phyloP scores from a whole-genome alignment of 345 rosid species.

The Pugionium dolabratum region DNA sequence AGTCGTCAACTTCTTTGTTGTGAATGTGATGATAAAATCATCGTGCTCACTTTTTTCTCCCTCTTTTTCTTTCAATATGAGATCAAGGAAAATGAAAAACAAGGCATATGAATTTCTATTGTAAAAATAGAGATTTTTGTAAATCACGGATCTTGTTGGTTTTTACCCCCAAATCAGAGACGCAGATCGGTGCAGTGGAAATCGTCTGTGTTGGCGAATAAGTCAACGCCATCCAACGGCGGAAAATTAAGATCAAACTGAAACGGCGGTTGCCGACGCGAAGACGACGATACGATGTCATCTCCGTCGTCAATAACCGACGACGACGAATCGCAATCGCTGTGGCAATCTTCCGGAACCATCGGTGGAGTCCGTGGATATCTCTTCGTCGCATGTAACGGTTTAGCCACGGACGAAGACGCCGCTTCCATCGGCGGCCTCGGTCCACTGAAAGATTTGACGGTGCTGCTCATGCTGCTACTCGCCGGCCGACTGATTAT shows the following conservation, averaged over 20 bases:
- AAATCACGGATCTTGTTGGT: neutral
- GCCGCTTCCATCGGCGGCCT: conserved; percentile 47
- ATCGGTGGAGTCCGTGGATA: conserved; percentile 62
- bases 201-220: conserved; percentile 48
- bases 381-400: conserved; percentile 37
- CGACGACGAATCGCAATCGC: conserved; percentile 89
- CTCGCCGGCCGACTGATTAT: conserved; percentile 58
- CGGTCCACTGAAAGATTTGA: conserved; percentile 85
- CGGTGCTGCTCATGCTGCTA: conserved; percentile 90
- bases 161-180: conserved; percentile 45
- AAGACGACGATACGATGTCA: conserved; percentile 47
- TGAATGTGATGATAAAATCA: conserved; percentile 24
- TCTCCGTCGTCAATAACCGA: conserved; percentile 69
- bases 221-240: conserved; percentile 65
- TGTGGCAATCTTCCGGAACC: conserved; percentile 73
- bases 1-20: conserved; percentile 20
- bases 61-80: conserved; percentile 34
- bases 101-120: conserved; percentile 22
- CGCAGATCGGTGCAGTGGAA: conserved; percentile 74
- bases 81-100: conserved; percentile 24
- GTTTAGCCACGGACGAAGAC: conserved; percentile 23
- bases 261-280: conserved; percentile 47
- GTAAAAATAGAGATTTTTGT: conserved; percentile 14
- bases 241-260: conserved; percentile 86
- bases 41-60: conserved; percentile 1